Evolutionary conservation across 2,329 filamentous ascomycete species (phyloP).

Genomic region (Pseudogymnoascus sp.): DNA sequence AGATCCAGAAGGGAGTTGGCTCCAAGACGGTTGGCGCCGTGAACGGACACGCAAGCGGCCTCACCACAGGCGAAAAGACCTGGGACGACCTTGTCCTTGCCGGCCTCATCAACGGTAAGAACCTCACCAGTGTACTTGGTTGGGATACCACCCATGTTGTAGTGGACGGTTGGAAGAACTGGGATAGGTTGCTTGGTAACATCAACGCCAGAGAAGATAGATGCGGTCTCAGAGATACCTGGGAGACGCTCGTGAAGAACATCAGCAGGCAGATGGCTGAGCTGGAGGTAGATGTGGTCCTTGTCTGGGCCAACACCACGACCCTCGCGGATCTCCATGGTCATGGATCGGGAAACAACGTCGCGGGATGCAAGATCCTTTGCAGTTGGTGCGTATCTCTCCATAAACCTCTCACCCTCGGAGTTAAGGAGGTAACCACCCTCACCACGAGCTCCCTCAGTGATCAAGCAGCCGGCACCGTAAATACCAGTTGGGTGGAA

Average conservation of each 20-base stretch:
- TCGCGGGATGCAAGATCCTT: constrained; percentile 97
- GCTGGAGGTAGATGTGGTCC: constrained; percentile 97
- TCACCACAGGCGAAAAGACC: constrained; percentile 96
- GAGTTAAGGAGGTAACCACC: constrained; percentile 97
- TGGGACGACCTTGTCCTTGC: constrained; percentile 87
- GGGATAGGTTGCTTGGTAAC: constrained; percentile 96
- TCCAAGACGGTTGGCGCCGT: constrained; percentile 94
- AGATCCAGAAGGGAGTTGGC: constrained; percentile 97
- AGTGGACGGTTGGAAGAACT: constrained; percentile 93
- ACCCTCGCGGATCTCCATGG: constrained; percentile 93
- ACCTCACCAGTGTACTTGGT: constrained; percentile 97
- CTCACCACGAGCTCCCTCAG: constrained; percentile 94
- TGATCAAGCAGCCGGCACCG: constrained; percentile 94
- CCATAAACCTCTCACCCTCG: constrained; percentile 98
- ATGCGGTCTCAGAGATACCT: constrained; percentile 96
- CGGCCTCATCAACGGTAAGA: constrained; percentile 74
- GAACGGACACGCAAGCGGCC: constrained; percentile 94
- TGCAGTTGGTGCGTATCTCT: constrained; percentile 92
- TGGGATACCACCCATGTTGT: constrained; percentile 99
- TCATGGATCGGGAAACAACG: constrained; percentile 97
- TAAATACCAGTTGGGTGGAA: constrained; percentile 99
- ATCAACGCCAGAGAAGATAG: constrained; percentile 95
- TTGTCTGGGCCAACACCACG: constrained; percentile 95
- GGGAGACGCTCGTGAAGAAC: constrained; percentile 93
- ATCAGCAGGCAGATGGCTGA: constrained; percentile 88